Evolutionary conservation across 345 rosid genomes (phyloP), one percentile per base, ranked within the genome.

Genomic region (Melaleuca quinquenervia): DNA sequence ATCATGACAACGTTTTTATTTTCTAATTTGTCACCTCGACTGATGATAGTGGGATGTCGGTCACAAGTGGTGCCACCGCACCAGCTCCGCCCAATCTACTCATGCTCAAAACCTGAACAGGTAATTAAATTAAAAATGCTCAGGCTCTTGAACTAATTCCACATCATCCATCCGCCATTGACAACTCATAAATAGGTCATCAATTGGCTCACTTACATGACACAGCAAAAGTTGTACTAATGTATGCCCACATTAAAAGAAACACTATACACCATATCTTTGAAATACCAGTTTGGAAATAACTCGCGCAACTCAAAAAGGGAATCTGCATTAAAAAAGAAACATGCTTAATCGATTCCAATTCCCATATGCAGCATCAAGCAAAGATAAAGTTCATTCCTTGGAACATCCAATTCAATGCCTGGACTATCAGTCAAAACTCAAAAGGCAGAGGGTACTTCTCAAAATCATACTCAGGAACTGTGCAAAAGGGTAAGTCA

Each of bases 51-150:
- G 99, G 99, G 86, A 94, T 92, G 88, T 98, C 98, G 44, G 98
- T 94, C 83, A 98, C 99, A 85, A 98, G 99, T 88, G 99, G 99
- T 58, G 98, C 99, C 84, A 98, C 99, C 3, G 99, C 99, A 87
- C 99, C 99, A 74, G 99, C 96, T 85, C 93, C 99, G 22, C 99
- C 99, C 92, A 96, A 89, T 88, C 99, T 93, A 89, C 99, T 98
- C 98, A 98, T 98, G 94, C 99, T 98, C 87, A 98, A 91, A 86
- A 98, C 99, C 99, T 98, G 93, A 87, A 89, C 48, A 76, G 32
- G 82, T 86, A 70, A 55, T 6, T 84, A 88, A 85, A 89, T 55
- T 60, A 56, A 27, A 51, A 76, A 83, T 44, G 18, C 24, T 70
- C 48, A 20, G 78, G 48, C 80, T 36, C 24, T 70, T 70, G 26